phyloP scores from a whole-genome alignment of 1,139 yeast genomes.

The Debaryomyces psychrophilus region DNA sequence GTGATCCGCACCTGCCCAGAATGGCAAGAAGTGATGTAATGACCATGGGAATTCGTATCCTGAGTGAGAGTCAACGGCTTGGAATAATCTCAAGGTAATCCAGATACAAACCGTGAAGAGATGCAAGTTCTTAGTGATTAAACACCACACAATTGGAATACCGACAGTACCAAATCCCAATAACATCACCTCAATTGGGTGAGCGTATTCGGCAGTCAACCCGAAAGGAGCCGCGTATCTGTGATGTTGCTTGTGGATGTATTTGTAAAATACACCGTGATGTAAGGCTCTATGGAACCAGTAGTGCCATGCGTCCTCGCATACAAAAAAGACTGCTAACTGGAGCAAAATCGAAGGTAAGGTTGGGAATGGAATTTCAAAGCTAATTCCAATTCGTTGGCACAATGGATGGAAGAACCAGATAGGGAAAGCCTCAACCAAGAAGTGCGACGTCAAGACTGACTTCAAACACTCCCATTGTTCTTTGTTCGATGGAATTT shows the following conservation, averaged over 20 bases:
- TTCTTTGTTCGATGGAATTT: conserved; percentile 43
- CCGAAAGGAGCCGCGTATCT: conserved; percentile 55
- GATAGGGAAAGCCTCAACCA: conserved; percentile 51
- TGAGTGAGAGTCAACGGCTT: conserved; percentile 53
- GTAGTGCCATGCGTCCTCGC: conserved; percentile 53
- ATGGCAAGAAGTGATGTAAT: conserved; percentile 46
- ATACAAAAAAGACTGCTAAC: conserved; percentile 42
- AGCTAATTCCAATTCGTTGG: conserved; percentile 41
- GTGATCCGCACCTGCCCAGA: conserved; percentile 57
- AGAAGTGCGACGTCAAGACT: conserved; percentile 46
- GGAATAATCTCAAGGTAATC: conserved; percentile 48
- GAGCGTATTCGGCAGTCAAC: conserved; percentile 53
- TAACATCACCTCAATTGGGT: conserved; percentile 49
- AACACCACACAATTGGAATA: conserved; percentile 47
- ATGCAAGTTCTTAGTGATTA: conserved; percentile 41
- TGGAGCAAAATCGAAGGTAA: conserved; percentile 33
- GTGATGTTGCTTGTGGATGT: conserved; percentile 53
- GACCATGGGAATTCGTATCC: conserved; percentile 56
- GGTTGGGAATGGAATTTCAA: conserved; percentile 45
- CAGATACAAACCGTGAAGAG: conserved; percentile 47
- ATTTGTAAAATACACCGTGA: conserved; percentile 49
- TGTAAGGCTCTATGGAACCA: conserved; percentile 51
- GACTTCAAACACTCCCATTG: conserved; percentile 54
- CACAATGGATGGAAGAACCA: conserved; percentile 54
- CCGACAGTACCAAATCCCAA: conserved; percentile 54